Evolutionary conservation across 805 yeast species (phyloP).

Genomic region (Saturnispora diversa): DNA sequence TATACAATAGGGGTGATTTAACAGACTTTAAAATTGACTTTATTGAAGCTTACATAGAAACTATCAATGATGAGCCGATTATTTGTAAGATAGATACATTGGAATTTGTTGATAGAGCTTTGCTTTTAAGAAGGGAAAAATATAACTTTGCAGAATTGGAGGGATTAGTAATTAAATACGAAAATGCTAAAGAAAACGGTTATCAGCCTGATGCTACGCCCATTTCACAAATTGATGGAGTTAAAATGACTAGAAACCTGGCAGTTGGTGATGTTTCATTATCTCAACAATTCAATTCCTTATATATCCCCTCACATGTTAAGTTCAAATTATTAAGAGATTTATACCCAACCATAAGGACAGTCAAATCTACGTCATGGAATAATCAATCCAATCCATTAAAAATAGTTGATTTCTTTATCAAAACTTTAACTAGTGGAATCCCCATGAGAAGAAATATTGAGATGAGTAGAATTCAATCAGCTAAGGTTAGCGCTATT

Average conservation of each 20-base stretch:
- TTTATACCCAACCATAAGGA: neutral
- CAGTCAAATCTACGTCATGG: neutral
- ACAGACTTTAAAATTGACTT: conserved; percentile 23
- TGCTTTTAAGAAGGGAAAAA: neutral
- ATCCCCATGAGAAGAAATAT: neutral
- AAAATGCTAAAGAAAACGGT: neutral
- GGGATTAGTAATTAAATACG: neutral
- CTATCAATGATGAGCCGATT: conserved; percentile 1
- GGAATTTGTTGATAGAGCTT: conserved; percentile 2
- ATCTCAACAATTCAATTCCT: neutral
- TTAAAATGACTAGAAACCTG: no score
- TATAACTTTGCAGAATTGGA: neutral
- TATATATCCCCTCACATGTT: neutral
- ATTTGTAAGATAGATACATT: conserved; percentile 3
- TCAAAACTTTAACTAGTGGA: neutral
- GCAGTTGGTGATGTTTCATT: neutral
- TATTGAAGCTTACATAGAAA: conserved; percentile 17
- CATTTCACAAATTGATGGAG: no score
- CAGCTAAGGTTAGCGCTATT: conserved; percentile 3
- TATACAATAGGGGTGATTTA: conserved; percentile 23
- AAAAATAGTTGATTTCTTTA: conserved; percentile 3
- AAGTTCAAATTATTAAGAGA: neutral
- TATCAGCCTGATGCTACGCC: neutral
- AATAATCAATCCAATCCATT: neutral
- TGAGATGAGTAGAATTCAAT: conserved; percentile 9